phyloP scores from a whole-genome alignment of 2,329 filamentous ascomycete species.

The Fulvia fulva region DNA sequence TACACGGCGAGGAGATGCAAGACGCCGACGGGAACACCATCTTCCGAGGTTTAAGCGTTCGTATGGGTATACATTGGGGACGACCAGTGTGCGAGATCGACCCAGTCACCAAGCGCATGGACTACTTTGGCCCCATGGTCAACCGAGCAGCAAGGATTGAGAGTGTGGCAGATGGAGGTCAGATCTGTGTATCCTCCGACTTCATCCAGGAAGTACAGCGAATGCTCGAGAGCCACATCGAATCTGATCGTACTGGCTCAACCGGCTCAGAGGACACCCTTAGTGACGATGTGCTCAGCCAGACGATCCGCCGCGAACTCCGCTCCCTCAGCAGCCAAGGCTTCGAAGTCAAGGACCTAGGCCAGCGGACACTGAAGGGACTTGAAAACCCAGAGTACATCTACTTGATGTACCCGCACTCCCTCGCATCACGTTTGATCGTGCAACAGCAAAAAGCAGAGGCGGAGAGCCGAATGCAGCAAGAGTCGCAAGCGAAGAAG shows the following conservation, averaged over 20 bases:
- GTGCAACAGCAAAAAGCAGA: slow-evolving; percentile 57
- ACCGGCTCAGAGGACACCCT: slow-evolving; percentile 69
- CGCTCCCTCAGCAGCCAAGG: slow-evolving; percentile 83
- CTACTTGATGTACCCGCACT: slow-evolving; percentile 91
- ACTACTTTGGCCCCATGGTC: slow-evolving; percentile 99
- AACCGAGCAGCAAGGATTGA: slow-evolving; percentile 95
- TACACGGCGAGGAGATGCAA: slow-evolving; percentile 74
- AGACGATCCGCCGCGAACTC: slow-evolving; percentile 80
- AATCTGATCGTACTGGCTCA: slow-evolving; percentile 68
- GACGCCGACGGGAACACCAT: slow-evolving; percentile 86
- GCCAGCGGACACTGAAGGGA: slow-evolving; percentile 91
- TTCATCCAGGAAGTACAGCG: slow-evolving; percentile 95
- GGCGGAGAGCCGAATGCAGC: slow-evolving; percentile 33
- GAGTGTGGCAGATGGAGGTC: slow-evolving; percentile 88
- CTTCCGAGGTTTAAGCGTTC: slow-evolving; percentile 88
- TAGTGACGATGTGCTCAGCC: slow-evolving; percentile 69
- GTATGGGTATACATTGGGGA: slow-evolving; percentile 97
- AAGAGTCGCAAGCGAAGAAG: slow-evolving; percentile 49
- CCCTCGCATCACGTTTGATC: slow-evolving; percentile 73
- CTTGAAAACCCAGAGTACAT: slow-evolving; percentile 95
- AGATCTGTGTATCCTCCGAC: slow-evolving; percentile 94
- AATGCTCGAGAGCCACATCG: slow-evolving; percentile 82
- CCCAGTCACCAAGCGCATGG: slow-evolving; percentile 95
- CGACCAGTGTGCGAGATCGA: slow-evolving; percentile 92
- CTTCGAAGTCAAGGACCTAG: slow-evolving; percentile 95